Base-by-base conservation (phyloP, 805 yeast genomes). In the Nakazawaea holstii region DNA sequence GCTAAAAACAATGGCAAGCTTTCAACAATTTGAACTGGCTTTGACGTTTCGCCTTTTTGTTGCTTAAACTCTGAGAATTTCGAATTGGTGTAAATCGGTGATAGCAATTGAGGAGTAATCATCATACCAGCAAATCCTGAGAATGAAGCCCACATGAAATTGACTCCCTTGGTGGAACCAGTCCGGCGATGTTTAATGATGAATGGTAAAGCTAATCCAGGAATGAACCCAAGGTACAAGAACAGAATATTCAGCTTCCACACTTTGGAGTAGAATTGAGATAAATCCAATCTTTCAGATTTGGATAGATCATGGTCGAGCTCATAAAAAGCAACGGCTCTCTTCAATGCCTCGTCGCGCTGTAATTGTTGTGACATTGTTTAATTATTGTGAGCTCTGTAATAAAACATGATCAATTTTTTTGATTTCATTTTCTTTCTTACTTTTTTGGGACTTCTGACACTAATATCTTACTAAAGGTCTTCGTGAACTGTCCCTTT, bases 301-400 rank as follows among this genome's bases (percentile, higher is more conserved):
- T 64, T 50, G 17, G 65, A 67, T 37, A 79, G 57, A 5, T 52
- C 57, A 33, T 69, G 72, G 51, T 79, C 85, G 35, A 66, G 67
- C 36, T 76, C 75, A 51, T 77, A 75, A 55, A 79, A 77, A 28
- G 65, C 61, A 45, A 72, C 59, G 2, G 80, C 79, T n/a, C 60
- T 55, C 11, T 66, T 52, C 49, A 68, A 69, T 1, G 76, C 76
- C 41, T 64, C 66, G 38, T 66, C 53, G 13, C 39, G 4, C n/a
- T 3, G 24, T 20, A 24, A 29, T 14, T 8, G 20, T 11, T n/a
- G 36, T n/a, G 36, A 15, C 36, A 33, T 33, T 30, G 33, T 30
- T 20, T 20, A 20, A 3, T 5, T 20, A 20, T 20, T 5, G 5
- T 20, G 24, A 20, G 24, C 24, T 20, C 24, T 20, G 24, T 3